Percentiles rank a stretch among this genome's conserved stretches.
Conservation (phyloP, 2,329 filamentous ascomycete genomes). For the Ophiostoma himal-ulmi region DNA sequence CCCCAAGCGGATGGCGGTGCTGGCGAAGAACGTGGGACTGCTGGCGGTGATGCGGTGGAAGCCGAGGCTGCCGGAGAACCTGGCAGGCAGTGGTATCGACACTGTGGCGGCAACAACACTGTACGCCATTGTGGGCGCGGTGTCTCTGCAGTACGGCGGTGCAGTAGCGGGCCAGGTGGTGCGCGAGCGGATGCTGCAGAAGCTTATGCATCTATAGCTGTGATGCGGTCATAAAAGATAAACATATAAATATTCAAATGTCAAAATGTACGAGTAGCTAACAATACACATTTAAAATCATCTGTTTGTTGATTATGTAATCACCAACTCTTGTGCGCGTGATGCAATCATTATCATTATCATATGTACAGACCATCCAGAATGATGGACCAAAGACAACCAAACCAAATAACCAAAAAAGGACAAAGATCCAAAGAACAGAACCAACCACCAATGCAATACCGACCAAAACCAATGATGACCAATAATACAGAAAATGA, state of each 20-base stretch:
- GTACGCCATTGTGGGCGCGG: slow-evolving; percentile 79
- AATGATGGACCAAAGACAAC: not conserved
- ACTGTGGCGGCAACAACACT: slow-evolving; percentile 70
- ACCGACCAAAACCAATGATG: not conserved
- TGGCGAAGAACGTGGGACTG: slow-evolving; percentile 68
- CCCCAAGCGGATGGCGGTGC: slow-evolving; percentile 57
- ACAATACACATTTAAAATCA: not conserved
- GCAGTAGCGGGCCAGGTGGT: slow-evolving; percentile 69
- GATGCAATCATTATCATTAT: slow-evolving; percentile 14
- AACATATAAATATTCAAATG: not conserved
- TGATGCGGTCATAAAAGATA: not conserved
- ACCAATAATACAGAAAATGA: not conserved
- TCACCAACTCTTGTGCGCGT: not conserved
- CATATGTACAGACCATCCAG: not conserved
- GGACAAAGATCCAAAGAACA: not conserved
- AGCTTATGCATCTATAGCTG: slow-evolving; percentile 28
- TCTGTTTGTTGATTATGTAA: not conserved
- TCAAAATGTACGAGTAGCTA: slow-evolving; percentile 11
- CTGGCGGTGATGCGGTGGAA: slow-evolving; percentile 73
- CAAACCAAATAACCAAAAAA: not conserved
- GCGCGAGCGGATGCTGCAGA: slow-evolving; percentile 65
- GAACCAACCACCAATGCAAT: not conserved
- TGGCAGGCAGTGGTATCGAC: slow-evolving; percentile 66
- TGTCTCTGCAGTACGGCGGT: slow-evolving; percentile 82
- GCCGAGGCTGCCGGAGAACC: slow-evolving; percentile 66